These are phyloP conservation scores for Clitocybe nebularis DNA, from an alignment of 1,284 basidiomycete species.

Conservation along the genomic window DNA sequence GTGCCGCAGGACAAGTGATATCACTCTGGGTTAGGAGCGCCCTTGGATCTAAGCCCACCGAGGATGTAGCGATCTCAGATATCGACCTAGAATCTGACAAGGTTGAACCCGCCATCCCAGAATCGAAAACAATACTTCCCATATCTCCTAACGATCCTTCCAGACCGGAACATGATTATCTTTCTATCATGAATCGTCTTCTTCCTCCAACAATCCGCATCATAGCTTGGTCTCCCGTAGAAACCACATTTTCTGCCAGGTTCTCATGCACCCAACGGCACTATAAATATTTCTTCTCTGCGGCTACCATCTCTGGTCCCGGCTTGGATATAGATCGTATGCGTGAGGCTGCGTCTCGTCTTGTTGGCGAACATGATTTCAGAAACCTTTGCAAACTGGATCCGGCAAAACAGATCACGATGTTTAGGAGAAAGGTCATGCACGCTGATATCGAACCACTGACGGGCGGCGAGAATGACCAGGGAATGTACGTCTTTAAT, in stretches of 20 bases:
- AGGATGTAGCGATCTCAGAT: slow-evolving; percentile 13
- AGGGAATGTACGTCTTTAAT: slow-evolving; percentile 77
- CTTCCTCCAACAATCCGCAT: slow-evolving; percentile 88
- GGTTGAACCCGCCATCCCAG: slow-evolving; percentile 15
- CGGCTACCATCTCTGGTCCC: slow-evolving; percentile 25
- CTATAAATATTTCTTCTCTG: slow-evolving; percentile 96
- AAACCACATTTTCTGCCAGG: slow-evolving; percentile 77
- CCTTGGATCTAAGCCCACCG: slow-evolving; percentile 21
- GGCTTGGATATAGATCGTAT: slow-evolving; percentile 74
- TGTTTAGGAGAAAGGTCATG: slow-evolving; percentile 66
- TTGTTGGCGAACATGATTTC: slow-evolving; percentile 94
- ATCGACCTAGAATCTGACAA: slow-evolving; percentile 27
- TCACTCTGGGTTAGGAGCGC: slow-evolving; percentile 86
- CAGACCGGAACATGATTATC: slow-evolving; percentile 70
- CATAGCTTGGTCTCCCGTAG: slow-evolving; percentile 95
- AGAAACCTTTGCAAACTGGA: slow-evolving; percentile 97
- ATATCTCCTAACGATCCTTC: slow-evolving; percentile 13
- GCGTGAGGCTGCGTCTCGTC: slow-evolving; percentile 66
- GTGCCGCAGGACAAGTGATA: slow-evolving; percentile 91
- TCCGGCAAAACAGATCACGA: slow-evolving; percentile 87
- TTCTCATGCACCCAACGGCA: slow-evolving; percentile 87
- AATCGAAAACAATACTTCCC: slow-evolving; percentile 26
- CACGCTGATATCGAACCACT: slow-evolving; percentile 58
- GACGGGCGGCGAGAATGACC: slow-evolving; percentile 20
- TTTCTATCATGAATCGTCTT: slow-evolving; percentile 83